These are phyloP conservation scores for Bauhinia variegata DNA, from an alignment of 306 rosid genomes.

Conservation along the genomic window DNA sequence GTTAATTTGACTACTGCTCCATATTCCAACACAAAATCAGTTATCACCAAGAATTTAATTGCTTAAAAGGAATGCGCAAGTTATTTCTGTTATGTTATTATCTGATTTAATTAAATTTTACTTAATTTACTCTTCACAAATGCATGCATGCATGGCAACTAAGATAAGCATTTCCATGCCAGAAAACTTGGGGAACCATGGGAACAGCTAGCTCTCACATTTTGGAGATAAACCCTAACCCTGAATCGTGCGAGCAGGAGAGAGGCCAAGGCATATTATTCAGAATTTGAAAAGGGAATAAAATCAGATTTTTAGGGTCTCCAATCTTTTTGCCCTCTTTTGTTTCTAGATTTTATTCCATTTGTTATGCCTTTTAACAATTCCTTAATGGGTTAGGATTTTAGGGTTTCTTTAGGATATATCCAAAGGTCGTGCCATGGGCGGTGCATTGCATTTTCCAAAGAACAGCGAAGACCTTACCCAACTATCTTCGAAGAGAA, in stretches of 20 bases:
- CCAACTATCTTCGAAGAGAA: conserved; percentile 39
- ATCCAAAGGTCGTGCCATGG: conserved; percentile 80
- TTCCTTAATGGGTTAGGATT: conserved; percentile 10
- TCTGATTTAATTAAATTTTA: too few relatives aligned
- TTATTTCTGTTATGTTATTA: too few relatives aligned
- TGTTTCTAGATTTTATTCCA: conserved; percentile 42
- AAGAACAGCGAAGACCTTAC: conserved; percentile 42
- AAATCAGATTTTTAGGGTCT: conserved; percentile 44
- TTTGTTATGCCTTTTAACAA: not conserved
- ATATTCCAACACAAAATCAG: too few relatives aligned
- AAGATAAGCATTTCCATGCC: too few relatives aligned
- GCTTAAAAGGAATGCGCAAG: too few relatives aligned
- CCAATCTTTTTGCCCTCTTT: not conserved
- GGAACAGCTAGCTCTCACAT: not conserved
- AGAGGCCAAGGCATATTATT: conserved; percentile 18
- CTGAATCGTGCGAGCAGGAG: conserved; percentile 36
- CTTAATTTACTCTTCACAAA: too few relatives aligned
- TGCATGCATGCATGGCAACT: too few relatives aligned
- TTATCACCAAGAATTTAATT: too few relatives aligned
- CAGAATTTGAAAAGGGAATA: conserved; percentile 45
- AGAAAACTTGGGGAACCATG: not conserved
- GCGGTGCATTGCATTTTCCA: conserved; percentile 54
- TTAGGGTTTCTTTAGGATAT: conserved; percentile 25
- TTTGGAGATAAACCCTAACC: conserved; percentile 12
- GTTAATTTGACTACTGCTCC: too few relatives aligned